These are phyloP conservation scores for Coccomyxa sp. DNA, from an alignment of 139 green algal genomes.

Conservation along the genomic window DNA sequence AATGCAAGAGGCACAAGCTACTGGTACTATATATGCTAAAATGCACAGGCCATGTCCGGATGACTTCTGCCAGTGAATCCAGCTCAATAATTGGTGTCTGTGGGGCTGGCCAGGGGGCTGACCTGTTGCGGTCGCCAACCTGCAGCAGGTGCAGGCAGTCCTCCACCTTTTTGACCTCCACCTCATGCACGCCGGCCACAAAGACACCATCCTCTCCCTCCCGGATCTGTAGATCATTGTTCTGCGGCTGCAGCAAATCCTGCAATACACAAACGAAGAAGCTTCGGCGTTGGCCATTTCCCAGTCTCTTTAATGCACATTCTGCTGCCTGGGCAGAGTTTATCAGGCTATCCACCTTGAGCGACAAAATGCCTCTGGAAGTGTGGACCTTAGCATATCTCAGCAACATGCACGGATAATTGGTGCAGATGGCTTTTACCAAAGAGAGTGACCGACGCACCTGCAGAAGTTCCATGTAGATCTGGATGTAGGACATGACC, in stretches of 20 bases:
- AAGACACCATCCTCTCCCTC: conserved; percentile 76
- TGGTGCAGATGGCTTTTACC: too few species aligned
- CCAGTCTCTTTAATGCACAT: too few species aligned
- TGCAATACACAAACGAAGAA: conserved; percentile 17
- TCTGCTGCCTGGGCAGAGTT: too few species aligned
- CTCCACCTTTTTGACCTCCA: conserved; percentile 47
- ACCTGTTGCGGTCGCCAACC: conserved; percentile 72
- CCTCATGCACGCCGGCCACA: conserved; percentile 64
- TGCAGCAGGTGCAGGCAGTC: conserved; percentile 81
- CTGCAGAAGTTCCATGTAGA: conserved; percentile 84
- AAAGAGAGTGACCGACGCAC: background rate
- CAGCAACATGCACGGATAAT: too few species aligned
- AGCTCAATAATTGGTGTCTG: too few species aligned
- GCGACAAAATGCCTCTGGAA: background rate
- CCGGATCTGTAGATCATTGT: conserved; percentile 73
- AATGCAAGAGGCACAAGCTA: too few species aligned
- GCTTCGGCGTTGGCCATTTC: too few species aligned
- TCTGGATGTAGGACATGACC: conserved; percentile 80
- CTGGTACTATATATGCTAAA: background rate
- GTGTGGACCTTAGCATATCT: background rate
- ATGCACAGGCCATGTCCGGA: too few species aligned
- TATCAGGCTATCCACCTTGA: background rate
- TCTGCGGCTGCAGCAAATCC: conserved; percentile 71
- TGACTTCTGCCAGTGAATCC: too few species aligned
- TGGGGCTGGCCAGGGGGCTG: too few species aligned